Evolutionary conservation across 257 asterid genomes (phyloP).

Genomic region (Jacaranda mimosifolia): DNA sequence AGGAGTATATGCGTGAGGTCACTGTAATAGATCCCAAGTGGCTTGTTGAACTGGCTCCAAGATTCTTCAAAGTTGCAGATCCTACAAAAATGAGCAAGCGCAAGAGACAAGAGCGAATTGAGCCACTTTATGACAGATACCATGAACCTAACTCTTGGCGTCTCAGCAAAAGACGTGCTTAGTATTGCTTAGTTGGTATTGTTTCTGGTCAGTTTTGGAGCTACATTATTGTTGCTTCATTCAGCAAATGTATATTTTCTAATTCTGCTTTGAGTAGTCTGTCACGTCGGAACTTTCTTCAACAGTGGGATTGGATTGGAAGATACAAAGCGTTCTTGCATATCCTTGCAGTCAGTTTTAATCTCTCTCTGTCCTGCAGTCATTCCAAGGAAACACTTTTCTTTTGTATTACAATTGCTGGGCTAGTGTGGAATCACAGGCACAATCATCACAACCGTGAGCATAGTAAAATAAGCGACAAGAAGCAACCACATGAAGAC

Average conservation of each 20-base stretch:
- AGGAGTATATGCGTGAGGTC: constrained; percentile 97
- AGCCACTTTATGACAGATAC: constrained; percentile 91
- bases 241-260: constrained; percentile 21
- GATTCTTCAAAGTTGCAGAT: constrained; percentile 87
- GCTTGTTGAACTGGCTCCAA: constrained; percentile 95
- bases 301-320: neutral
- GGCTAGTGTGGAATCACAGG: neutral
- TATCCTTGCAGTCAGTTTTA: neutral
- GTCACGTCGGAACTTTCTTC: neutral
- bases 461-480: neutral
- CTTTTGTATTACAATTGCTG: neutral
- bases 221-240: neutral
- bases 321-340: neutral
- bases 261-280: neutral
- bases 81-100: constrained; percentile 98
- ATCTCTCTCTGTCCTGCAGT: neutral
- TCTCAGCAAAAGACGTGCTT: constrained; percentile 86
- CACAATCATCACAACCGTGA: neutral
- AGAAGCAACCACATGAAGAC: neutral
- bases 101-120: constrained; percentile 95
- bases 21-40: constrained; percentile 92
- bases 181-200: constrained; percentile 2
- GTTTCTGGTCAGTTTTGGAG: constrained; percentile 32
- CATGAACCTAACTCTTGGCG: constrained; percentile 98
- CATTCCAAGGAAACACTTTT: neutral